Evolutionary conservation across 1,139 yeast species (phyloP).

Genomic region (Candida glucosophila): DNA sequence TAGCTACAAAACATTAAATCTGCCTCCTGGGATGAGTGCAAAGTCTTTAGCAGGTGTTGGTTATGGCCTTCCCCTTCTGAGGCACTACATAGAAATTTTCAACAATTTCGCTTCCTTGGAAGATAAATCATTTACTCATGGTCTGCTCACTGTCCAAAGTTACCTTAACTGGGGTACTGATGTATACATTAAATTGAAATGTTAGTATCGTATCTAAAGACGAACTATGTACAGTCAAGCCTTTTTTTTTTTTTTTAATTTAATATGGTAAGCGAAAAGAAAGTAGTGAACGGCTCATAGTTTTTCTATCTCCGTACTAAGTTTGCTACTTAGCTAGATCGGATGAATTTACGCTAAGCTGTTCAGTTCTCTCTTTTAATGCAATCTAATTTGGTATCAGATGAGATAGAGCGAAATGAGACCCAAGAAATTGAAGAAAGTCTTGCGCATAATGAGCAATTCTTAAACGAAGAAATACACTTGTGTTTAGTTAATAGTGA

Average conservation of each 20-base stretch:
- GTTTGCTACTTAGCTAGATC: no score
- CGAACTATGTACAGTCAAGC: neutral
- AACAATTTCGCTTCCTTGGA: conserved; percentile 14
- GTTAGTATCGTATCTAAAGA: neutral
- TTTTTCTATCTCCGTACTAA: no score
- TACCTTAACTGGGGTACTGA: conserved; percentile 77
- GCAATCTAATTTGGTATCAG: no score
- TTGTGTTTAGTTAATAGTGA: conserved; percentile 30
- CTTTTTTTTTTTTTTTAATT: no score
- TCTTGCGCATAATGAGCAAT: no score
- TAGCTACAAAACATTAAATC: conserved; percentile 49
- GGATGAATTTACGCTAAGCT: no score
- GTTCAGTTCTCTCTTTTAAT: no score
- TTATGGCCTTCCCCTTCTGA: conserved; percentile 83
- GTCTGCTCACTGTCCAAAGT: conserved; percentile 69
- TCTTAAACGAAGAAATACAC: conserved; percentile 13
- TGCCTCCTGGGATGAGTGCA: conserved; percentile 64
- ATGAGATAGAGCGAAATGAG: no score
- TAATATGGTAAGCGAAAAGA: no score
- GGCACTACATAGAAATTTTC: conserved; percentile 39
- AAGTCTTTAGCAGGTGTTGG: conserved; percentile 93
- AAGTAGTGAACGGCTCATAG: no score
- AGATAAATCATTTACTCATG: conserved; percentile 26
- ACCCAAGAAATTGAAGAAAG: no score
- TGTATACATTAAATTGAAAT: conserved; percentile 26